Conservation (phyloP, 2,329 filamentous ascomycete species). For the Trichoderma sp. region DNA sequence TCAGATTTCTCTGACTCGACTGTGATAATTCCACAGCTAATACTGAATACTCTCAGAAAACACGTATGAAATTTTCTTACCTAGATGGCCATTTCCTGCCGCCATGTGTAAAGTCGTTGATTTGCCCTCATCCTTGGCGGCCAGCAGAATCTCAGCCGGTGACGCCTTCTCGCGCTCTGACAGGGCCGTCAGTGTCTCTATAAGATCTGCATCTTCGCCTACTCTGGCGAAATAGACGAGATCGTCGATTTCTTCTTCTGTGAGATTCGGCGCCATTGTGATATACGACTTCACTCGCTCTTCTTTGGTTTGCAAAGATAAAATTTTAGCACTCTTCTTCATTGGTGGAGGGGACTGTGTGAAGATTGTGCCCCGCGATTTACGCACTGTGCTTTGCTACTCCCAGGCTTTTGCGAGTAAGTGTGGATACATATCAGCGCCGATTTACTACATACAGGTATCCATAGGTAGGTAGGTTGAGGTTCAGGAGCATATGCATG, state of each 20-base stretch:
- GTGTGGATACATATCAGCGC: not conserved
- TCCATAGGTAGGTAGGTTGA: no score
- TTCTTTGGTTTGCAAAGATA: conserved; percentile 24
- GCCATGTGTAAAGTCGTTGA: conserved; percentile 91
- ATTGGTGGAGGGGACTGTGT: conserved; percentile 45
- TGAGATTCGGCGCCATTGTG: conserved; percentile 56
- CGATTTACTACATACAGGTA: no score
- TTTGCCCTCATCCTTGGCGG: conserved; percentile 71
- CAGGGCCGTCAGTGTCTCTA: conserved; percentile 58
- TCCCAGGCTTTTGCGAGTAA: not conserved
- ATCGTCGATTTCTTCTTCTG: conserved; percentile 85
- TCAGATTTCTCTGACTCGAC: no score
- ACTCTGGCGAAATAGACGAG: conserved; percentile 83
- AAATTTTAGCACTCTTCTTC: conserved; percentile 36
- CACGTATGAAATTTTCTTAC: conserved; percentile 47
- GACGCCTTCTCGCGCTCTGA: conserved; percentile 61
- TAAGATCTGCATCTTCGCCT: conserved; percentile 73
- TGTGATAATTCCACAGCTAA: no score
- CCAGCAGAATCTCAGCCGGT: conserved; percentile 64
- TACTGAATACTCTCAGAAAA: not conserved
- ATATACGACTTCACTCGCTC: conserved; percentile 10
- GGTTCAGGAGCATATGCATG: no score
- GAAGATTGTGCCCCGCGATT: conserved; percentile 37
- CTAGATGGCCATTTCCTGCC: conserved; percentile 82
- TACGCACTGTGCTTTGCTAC: conserved; percentile 37